Percentiles rank a stretch among this genome's conserved stretches.
These are phyloP conservation scores for Monascus ruber DNA, from an alignment of 2,329 filamentous ascomycete species.

Conservation along the genomic window DNA sequence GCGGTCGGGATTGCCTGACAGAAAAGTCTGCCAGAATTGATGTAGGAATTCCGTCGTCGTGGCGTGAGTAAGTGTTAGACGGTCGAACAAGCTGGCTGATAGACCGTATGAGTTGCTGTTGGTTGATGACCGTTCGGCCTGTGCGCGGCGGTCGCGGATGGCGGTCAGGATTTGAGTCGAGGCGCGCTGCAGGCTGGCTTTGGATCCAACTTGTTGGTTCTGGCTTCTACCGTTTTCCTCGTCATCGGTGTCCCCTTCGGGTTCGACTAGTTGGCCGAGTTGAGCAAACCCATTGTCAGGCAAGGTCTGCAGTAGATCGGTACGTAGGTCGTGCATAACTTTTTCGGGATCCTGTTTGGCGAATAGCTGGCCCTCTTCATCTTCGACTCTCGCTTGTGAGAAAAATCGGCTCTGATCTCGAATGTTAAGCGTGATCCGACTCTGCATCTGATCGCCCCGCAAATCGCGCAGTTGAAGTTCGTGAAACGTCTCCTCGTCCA, in stretches of 20 bases:
- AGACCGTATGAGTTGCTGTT: slow-evolving; percentile 34
- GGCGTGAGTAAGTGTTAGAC: slow-evolving; percentile 66
- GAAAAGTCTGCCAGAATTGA: slow-evolving; percentile 89
- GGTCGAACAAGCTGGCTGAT: slow-evolving; percentile 45
- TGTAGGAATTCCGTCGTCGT: slow-evolving; percentile 93
- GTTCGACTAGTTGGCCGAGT: slow-evolving; percentile 50
- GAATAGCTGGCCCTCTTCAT: slow-evolving; percentile 46
- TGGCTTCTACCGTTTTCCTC: slow-evolving; percentile 33
- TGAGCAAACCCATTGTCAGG: slow-evolving; percentile 51
- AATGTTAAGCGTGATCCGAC: slow-evolving; percentile 73
- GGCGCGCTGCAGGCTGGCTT: slow-evolving; percentile 48
- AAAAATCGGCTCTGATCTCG: slow-evolving; percentile 81
- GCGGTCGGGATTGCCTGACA: slow-evolving; percentile 74
- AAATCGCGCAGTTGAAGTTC: slow-evolving; percentile 72
- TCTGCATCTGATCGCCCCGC: slow-evolving; percentile 59
- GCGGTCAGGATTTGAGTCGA: slow-evolving; percentile 47
- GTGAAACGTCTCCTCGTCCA: slow-evolving; percentile 63
- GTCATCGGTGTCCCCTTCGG: slow-evolving; percentile 47
- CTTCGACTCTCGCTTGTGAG: slow-evolving; percentile 36
- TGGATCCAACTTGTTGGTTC: slow-evolving; percentile 55
- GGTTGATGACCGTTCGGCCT: slow-evolving; percentile 24
- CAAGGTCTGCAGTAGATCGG: slow-evolving; percentile 42
- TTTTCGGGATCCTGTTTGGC: slow-evolving; percentile 58
- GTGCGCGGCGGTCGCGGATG: slow-evolving; percentile 46
- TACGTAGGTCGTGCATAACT: slow-evolving; percentile 54